Evolutionary conservation across 164 flowering plant species (phyloP).

Genomic region (Stephania yunnanensis): DNA sequence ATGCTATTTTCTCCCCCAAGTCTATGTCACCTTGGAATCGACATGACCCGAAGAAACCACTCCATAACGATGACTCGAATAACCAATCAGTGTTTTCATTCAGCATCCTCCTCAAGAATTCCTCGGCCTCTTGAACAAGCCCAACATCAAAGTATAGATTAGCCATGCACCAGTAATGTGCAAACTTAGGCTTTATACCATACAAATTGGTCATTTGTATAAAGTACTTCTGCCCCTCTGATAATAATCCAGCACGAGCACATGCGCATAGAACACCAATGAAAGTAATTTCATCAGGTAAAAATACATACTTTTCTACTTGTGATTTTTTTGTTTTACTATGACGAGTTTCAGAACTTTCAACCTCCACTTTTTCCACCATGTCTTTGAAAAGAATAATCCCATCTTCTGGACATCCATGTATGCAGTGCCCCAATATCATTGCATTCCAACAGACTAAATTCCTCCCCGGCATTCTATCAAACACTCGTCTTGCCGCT

Average conservation of each 20-base stretch:
- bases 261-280: constrained; percentile 69
- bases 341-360: constrained; percentile 1
- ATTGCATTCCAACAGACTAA: constrained; percentile 72
- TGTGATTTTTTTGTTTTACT: background rate
- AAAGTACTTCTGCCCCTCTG: constrained; percentile 45
- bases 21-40: constrained; percentile 45
- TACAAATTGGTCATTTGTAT: constrained; percentile 38
- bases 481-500: constrained; percentile 41
- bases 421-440: constrained; percentile 65
- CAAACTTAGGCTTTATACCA: constrained; percentile 57
- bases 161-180: constrained; percentile 84
- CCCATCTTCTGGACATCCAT: constrained; percentile 59
- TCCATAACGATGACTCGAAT: constrained; percentile 42
- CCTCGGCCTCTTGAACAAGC: constrained; percentile 44
- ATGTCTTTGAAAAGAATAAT: constrained; percentile 42
- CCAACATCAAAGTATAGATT: constrained; percentile 50
- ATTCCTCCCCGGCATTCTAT: constrained; percentile 40
- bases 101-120: constrained; percentile 37
- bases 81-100: constrained; percentile 21
- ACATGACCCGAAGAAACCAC: constrained; percentile 43
- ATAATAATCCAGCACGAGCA: constrained; percentile 43
- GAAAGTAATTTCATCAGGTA: constrained; percentile 62
- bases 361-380: constrained; percentile 16
- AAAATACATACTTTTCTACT: constrained; percentile 6
- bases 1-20: constrained; percentile 51